Percentiles rank a stretch among this genome's conserved stretches.
Conservation (phyloP, 2,329 filamentous ascomycete species). For the Stenocarpella maydis region DNA sequence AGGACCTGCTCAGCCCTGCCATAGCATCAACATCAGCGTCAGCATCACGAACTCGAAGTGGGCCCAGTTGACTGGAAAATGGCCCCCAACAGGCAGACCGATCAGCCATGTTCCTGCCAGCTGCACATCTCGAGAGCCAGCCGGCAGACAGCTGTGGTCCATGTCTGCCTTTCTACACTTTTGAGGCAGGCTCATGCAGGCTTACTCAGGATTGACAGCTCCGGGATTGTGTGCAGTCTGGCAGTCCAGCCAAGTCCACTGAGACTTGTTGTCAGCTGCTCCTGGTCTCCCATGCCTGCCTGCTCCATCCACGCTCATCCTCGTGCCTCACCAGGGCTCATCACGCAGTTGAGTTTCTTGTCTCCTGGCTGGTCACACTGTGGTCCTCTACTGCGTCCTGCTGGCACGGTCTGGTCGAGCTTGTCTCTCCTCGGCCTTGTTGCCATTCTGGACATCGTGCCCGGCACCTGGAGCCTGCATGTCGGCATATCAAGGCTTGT, state of each 20-base stretch:
- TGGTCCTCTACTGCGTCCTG: background rate
- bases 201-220: background rate
- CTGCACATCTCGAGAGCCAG: background rate
- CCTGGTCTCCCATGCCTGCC: conserved; percentile 30
- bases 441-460: conserved; percentile 18
- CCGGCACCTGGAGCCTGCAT: too few species aligned
- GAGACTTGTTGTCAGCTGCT: conserved; percentile 26
- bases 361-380: conserved; percentile 17
- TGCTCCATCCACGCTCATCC: conserved; percentile 24
- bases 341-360: conserved; percentile 29
- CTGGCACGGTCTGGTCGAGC: background rate
- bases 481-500: background rate
- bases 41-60: conserved; percentile 9
- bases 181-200: background rate
- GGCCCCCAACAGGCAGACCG: background rate
- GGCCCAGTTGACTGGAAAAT: conserved; percentile 3
- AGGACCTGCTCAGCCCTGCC: background rate
- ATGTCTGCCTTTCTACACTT: background rate
- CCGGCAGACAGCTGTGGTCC: conserved; percentile 2
- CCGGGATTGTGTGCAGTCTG: background rate
- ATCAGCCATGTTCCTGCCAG: background rate
- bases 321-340: conserved; percentile 18
- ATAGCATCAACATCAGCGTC: too few species aligned
- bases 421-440: background rate
- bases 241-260: background rate